A percentile compares a stretch with the other conserved stretches of the same genome.
phyloP scores from a whole-genome alignment of 148 eudicot species.

The Selenicereus undatus region DNA sequence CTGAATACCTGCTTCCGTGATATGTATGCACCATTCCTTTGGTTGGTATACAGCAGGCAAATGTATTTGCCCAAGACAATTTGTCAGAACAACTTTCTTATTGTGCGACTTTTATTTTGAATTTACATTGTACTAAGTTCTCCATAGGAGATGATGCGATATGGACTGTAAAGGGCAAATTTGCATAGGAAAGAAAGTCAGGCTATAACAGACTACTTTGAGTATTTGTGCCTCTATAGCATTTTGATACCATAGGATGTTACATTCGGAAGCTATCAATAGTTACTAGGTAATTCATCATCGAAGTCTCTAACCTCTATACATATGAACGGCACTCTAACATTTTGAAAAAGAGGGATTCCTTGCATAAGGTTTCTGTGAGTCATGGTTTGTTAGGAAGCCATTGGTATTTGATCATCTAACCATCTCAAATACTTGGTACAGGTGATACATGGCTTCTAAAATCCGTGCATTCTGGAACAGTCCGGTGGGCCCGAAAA shows the following conservation, averaged over 20 bases:
- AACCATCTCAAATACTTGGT: conserved; percentile 5
- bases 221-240: background rate
- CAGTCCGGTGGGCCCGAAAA: conserved; percentile 96
- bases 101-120: background rate
- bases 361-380: background rate
- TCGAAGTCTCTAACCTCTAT: background rate
- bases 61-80: background rate
- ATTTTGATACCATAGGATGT: background rate
- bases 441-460: conserved; percentile 61
- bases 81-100: background rate
- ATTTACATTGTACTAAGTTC: background rate
- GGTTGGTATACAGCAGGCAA: background rate
- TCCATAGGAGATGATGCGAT: background rate
- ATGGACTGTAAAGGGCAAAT: background rate
- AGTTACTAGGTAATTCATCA: background rate
- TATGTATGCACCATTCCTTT: background rate
- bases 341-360: background rate
- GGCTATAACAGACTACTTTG: background rate
- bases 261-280: too few species aligned
- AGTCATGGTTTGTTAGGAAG: background rate
- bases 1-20: background rate
- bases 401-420: background rate
- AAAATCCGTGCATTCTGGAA: conserved; percentile 63
- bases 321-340: background rate
- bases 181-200: background rate